Base-by-base conservation (phyloP, 345 rosid genomes). In the Eutrema heterophyllum region DNA sequence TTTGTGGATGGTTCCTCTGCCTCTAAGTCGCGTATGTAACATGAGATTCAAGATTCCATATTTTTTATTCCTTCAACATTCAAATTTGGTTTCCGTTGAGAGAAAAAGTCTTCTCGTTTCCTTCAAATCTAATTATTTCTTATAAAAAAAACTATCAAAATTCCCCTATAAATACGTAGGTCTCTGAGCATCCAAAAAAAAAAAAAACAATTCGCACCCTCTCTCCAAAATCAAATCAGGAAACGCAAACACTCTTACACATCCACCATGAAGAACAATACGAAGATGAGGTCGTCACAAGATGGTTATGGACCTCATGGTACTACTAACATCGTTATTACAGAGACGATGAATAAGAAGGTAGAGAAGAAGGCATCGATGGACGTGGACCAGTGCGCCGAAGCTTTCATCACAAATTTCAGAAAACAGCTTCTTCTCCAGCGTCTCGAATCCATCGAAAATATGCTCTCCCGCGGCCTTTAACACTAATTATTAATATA, bases 381-480 rank as follows among this genome's bases (percentile, higher is more conserved):
- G 74, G 96, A 89, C 79, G 81, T 92, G 32, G 82, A 92, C 27
- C 76, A 86, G 60, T 86, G 92, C 18, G 97, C 96, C 0, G 97
- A 92, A 44, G 87, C 87, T n/a, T 89, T 92, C 83, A 92, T 89
- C 78, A 50, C 79, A 71, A 87, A 89, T 29, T 88, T 91, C 81
- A 83, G 84, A 81, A 75, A 80, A 5, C 89, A 86, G 72, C 87
- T 91, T 56, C 49, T 82, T 79, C 79, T 91, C 29, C 93, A 91
- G 59, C 84, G 92, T 81, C 93, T 89, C 1, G 88, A 91, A 58
- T 89, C 97, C 66, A 85, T 89, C 1, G 96, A 89, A 65, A 89
- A 88, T 62, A 87, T 83, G 92, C 82, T 89, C 41, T 83, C 82
- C 0, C 81, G 81, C 58, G 85, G 87, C 10, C 85, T 70, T 64